A percentile compares a stretch with the other conserved stretches of the same genome.
phyloP scores from a whole-genome alignment of 1,139 yeast genomes.

The Magnusiomyces ingens region DNA sequence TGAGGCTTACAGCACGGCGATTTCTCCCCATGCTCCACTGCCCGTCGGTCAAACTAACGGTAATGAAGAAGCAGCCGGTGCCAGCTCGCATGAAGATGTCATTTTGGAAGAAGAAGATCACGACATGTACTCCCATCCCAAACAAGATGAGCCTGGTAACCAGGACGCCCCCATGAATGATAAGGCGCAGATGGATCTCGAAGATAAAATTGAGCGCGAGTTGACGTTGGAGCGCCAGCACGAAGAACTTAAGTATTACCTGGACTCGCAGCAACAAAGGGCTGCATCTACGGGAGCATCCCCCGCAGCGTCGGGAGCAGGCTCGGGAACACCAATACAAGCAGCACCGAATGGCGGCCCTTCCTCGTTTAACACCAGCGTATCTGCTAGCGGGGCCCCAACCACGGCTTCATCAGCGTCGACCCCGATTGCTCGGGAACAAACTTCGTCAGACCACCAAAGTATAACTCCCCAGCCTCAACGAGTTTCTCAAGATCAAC shows the following conservation, averaged over 20 bases:
- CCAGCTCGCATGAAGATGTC: too few species aligned
- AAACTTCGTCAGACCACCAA: neutral
- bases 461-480: neutral
- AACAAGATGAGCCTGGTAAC: neutral
- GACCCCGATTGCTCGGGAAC: neutral
- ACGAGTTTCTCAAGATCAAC: constrained; percentile 7
- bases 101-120: too few species aligned
- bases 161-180: neutral
- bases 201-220: constrained; percentile 14
- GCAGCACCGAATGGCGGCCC: neutral
- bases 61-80: too few species aligned
- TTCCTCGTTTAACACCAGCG: too few species aligned
- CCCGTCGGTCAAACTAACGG: neutral
- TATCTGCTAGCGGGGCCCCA: too few species aligned
- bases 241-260: constrained; percentile 15
- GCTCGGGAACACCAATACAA: neutral
- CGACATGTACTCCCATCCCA: too few species aligned
- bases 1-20: neutral
- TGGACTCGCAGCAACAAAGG: constrained; percentile 12
- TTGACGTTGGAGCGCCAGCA: constrained; percentile 14
- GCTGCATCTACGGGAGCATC: neutral
- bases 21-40: neutral
- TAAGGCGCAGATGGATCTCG: constrained; percentile 1
- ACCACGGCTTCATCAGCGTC: too few species aligned
- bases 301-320: neutral